A percentile compares a stretch with the other conserved stretches of the same genome.
These are phyloP conservation scores for Pythium rishiriense DNA, from an alignment of 352 stramenopile species.

Conservation along the genomic window DNA sequence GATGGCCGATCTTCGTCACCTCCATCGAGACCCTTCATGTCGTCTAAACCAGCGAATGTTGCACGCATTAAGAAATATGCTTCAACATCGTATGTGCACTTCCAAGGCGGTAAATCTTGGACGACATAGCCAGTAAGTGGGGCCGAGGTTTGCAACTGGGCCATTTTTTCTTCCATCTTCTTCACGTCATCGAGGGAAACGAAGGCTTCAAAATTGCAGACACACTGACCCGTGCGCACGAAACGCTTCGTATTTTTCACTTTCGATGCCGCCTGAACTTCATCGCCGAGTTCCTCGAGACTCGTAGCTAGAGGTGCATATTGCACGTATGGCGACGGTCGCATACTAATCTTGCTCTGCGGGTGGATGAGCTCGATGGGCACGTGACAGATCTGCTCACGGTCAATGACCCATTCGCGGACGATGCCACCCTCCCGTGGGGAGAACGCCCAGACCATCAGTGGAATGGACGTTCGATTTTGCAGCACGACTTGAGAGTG, in stretches of 20 bases:
- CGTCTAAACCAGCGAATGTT: conserved; percentile 70
- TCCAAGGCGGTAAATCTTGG: conserved; percentile 82
- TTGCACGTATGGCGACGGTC: conserved; percentile 80
- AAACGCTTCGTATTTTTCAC: conserved; percentile 80
- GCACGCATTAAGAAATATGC: conserved; percentile 87
- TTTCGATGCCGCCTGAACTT: conserved; percentile 68
- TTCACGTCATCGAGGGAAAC: conserved; percentile 64
- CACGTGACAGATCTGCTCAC: conserved; percentile 79
- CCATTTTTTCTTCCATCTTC: conserved; percentile 38
- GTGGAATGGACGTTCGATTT: conserved; percentile 83
- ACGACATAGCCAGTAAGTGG: conserved; percentile 80
- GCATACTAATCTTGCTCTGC: conserved; percentile 87
- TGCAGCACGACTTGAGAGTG: conserved; percentile 87
- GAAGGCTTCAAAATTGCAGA: conserved; percentile 84
- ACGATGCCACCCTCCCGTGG: conserved; percentile 66
- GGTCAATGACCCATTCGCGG: conserved; percentile 83
- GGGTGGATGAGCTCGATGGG: conserved; percentile 84
- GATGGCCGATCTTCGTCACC: conserved; percentile 28
- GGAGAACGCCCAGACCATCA: conserved; percentile 89
- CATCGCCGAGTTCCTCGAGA: conserved; percentile 77
- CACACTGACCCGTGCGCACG: conserved; percentile 71
- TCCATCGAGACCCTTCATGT: conserved; percentile 29
- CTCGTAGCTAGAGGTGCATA: conserved; percentile 82
- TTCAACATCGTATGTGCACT: conserved; percentile 88
- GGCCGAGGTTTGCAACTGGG: conserved; percentile 39